Evolutionary conservation across 139 green algal species (phyloP).

Genomic region (Micromonas pusilla): DNA sequence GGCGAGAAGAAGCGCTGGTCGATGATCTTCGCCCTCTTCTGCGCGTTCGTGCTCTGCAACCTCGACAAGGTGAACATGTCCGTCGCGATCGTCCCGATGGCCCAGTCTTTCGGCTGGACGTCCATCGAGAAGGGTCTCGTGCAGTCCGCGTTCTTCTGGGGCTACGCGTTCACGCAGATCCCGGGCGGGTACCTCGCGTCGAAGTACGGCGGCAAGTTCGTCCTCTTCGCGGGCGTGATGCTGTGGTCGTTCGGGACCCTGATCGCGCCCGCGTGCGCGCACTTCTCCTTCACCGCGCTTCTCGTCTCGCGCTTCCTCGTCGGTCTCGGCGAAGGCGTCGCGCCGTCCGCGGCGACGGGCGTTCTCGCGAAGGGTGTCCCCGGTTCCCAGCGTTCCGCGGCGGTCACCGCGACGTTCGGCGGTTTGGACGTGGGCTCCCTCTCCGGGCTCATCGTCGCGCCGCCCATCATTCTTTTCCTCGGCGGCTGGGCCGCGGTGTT

Average conservation of each 20-base stretch:
- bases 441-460: slow-evolving; percentile 33
- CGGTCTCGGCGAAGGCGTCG: slow-evolving; percentile 94
- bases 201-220: slow-evolving; percentile 80
- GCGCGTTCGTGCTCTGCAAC: slow-evolving; percentile 93
- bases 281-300: slow-evolving; percentile 67
- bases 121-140: slow-evolving; percentile 81
- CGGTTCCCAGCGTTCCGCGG: slow-evolving; percentile 70
- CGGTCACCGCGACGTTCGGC: slow-evolving; percentile 86
- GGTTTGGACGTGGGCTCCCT: slow-evolving; percentile 88
- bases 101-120: slow-evolving; percentile 73
- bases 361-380: slow-evolving; percentile 90
- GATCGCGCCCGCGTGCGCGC: slow-evolving; percentile 80
- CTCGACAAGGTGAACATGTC: slow-evolving; percentile 91
- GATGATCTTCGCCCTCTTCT: slow-evolving; percentile 45
- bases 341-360: slow-evolving; percentile 98
- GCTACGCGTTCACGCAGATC: slow-evolving; percentile 63
- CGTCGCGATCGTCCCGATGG: slow-evolving; percentile 94
- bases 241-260: slow-evolving; percentile 91
- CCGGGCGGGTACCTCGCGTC: slow-evolving; percentile 85
- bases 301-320: slow-evolving; percentile 76
- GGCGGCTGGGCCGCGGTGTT: slow-evolving; percentile 89
- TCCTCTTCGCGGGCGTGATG: slow-evolving; percentile 89
- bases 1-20: slow-evolving; percentile 11
- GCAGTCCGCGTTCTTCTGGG: slow-evolving; percentile 97
- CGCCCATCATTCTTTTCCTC: slow-evolving; percentile 35